Base-by-base conservation (phyloP, 306 rosid species). In the Vicia faba region DNA sequence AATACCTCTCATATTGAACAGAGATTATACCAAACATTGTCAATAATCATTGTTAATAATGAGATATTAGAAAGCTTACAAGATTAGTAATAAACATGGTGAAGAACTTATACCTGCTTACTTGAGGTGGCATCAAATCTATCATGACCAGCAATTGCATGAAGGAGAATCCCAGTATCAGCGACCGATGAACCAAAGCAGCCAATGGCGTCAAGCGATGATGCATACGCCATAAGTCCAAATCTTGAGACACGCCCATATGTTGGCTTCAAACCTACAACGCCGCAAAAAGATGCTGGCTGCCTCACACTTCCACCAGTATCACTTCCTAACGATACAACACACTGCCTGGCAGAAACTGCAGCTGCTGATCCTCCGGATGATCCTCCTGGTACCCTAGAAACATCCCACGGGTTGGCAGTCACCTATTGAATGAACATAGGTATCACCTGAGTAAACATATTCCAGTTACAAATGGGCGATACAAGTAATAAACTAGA, bases 281-380 rank as follows among this genome's bases (percentile, higher is more conserved):
- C 99, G 39, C 99, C 99, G 60, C 97, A 93, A 70, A 93, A 93
- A 5, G 96, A 90, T 26, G 99, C 99, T 8, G 99, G 99, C 82
- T 90, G 99, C 83, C 99, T 82, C 73, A 93, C 99, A 65, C 99
- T 93, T 74, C 99, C 99, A 62, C 99, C 99, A 14, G 99, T 90
- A 78, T 93, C 99, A 81, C 99, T 93, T 80, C 99, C 99, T 75
- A 93, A 73, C 0, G 99, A 86, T 18, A 90, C 95, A 56, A 88
- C 85, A 71, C 97, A 84, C 85, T 93, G 99, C 78, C 97, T 80
- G 10, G 95, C 97, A 71, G 99, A 90, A 71, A 93, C 99, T 60
- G 99, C 99, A 49, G 97, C 92, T 14, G 99, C 99, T 0, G 99
- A 93, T 60, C 99, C 99, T 36, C 97, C 99, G 0, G 97, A 93